Percentiles rank a stretch among this genome's conserved stretches.
phyloP scores from a whole-genome alignment of 2,329 filamentous ascomycete species.

The Onygenales sp. region DNA sequence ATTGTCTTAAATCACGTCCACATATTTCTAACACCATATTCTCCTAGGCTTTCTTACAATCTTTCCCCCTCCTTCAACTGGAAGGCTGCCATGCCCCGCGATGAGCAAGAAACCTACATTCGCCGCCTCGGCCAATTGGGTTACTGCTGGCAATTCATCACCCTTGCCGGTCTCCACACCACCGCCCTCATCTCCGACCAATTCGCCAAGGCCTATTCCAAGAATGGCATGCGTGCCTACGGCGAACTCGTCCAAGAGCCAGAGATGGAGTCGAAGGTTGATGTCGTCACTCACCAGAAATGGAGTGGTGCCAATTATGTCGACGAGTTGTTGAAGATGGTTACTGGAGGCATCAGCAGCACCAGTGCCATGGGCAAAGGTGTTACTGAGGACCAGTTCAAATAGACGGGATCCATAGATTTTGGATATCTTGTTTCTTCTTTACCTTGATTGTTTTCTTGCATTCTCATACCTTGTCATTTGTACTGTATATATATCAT shows the following conservation, averaged over 20 bases:
- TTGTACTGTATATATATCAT: not conserved
- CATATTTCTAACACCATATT: constrained; percentile 11
- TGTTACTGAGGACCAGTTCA: constrained; percentile 96
- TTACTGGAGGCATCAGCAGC: constrained; percentile 81
- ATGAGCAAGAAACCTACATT: constrained; percentile 97
- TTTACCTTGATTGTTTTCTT: not conserved
- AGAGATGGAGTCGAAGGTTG: constrained; percentile 81
- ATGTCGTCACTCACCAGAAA: constrained; percentile 98
- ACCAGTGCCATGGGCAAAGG: constrained; percentile 96
- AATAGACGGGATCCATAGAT: constrained; percentile 27
- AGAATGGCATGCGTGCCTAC: constrained; percentile 88
- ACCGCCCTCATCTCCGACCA: constrained; percentile 85
- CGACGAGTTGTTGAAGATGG: constrained; percentile 94
- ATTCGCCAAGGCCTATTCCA: constrained; percentile 73
- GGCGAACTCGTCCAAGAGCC: constrained; percentile 96
- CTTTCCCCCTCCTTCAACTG: constrained; percentile 99
- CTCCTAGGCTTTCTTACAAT: constrained; percentile 79
- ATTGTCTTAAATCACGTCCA: not conserved
- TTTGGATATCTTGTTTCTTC: not conserved
- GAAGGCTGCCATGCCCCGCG: constrained; percentile 88
- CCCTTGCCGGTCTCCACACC: constrained; percentile 86
- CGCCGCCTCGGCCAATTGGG: constrained; percentile 73
- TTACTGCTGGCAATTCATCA: constrained; percentile 99
- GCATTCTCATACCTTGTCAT: not conserved
- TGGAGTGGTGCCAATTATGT: constrained; percentile 94